phyloP scores from a whole-genome alignment of 2,329 filamentous ascomycete genomes.

The Aspergillus phoenicis region DNA sequence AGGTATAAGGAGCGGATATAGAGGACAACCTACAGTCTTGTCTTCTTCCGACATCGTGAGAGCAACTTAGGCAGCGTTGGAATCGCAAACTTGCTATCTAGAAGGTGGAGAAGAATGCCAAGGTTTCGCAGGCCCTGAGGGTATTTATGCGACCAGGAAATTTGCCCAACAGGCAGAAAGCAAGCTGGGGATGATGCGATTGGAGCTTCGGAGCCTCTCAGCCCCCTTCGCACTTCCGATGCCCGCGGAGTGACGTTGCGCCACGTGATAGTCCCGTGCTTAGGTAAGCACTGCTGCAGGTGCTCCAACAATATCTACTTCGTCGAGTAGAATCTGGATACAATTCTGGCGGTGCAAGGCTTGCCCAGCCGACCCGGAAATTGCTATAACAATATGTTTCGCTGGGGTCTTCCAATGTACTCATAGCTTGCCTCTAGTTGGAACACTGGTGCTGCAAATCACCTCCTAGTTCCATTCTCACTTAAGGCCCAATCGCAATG shows the following conservation, averaged over 20 bases:
- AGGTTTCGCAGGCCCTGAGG: not conserved
- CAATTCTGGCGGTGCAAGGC: not conserved
- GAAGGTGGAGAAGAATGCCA: slow-evolving; percentile 1
- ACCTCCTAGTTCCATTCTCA: not conserved
- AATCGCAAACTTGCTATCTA: slow-evolving; percentile 17
- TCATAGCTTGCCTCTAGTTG: not conserved
- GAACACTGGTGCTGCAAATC: not conserved
- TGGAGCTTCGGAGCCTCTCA: slow-evolving; percentile 17
- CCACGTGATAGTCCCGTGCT: slow-evolving; percentile 18
- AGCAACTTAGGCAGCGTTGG: slow-evolving; percentile 1
- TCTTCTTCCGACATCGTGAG: slow-evolving; percentile 41
- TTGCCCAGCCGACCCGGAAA: not conserved
- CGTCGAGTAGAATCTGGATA: not conserved
- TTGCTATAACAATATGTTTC: slow-evolving; percentile 14
- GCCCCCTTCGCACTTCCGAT: slow-evolving; percentile 7
- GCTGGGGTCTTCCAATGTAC: not conserved
- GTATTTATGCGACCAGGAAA: slow-evolving; percentile 23
- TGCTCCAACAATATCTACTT: not conserved
- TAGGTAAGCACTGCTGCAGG: not conserved
- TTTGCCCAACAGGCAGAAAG: slow-evolving; percentile 27
- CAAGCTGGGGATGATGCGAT: slow-evolving; percentile 18
- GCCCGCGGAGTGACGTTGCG: slow-evolving; percentile 22
- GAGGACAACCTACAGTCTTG: slow-evolving; percentile 33
- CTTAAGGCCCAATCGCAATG: slow-evolving; percentile 33
- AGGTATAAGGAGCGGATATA: slow-evolving; percentile 14